Conservation (phyloP, 1,139 yeast genomes). For the Pichia cactophila region DNA sequence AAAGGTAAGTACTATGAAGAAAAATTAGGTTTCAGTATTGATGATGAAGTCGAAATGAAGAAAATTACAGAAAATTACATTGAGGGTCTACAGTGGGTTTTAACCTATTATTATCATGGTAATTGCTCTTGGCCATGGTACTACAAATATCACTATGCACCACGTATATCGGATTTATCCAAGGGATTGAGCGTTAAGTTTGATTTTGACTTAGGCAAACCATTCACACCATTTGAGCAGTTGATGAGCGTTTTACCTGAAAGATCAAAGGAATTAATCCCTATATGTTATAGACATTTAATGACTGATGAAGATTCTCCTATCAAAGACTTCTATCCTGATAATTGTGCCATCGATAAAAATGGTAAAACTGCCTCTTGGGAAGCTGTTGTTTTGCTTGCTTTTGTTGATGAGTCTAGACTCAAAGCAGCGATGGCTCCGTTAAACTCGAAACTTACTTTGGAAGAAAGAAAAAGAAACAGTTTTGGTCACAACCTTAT, state of each 20-base stretch:
- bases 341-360: conserved; percentile 79
- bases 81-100: conserved; percentile 95
- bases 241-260: conserved; percentile 98
- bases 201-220: conserved; percentile 60
- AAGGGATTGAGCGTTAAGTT: conserved; percentile 59
- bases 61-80: conserved; percentile 74
- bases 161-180: conserved; percentile 79
- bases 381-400: conserved; percentile 96
- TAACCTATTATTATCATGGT: conserved; percentile 82
- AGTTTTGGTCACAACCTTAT: conserved; percentile 60
- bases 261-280: conserved; percentile 76
- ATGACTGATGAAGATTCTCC: conserved; percentile 91
- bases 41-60: conserved; percentile 48
- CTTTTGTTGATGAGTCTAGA: conserved; percentile 82
- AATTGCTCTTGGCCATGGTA: conserved; percentile 96
- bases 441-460: conserved; percentile 47
- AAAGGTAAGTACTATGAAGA: conserved; percentile 73
- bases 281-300: conserved; percentile 65
- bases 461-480: conserved; percentile 70
- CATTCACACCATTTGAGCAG: conserved; percentile 92
- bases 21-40: conserved; percentile 63
- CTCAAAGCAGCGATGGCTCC: conserved; percentile 68
- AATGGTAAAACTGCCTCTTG: conserved; percentile 94
- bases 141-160: conserved; percentile 81
- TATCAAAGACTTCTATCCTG: conserved; percentile 84